Percentiles rank a stretch among this genome's conserved stretches.
Conservation (phyloP, 257 asterid genomes). For the Fraxinus excelsior region DNA sequence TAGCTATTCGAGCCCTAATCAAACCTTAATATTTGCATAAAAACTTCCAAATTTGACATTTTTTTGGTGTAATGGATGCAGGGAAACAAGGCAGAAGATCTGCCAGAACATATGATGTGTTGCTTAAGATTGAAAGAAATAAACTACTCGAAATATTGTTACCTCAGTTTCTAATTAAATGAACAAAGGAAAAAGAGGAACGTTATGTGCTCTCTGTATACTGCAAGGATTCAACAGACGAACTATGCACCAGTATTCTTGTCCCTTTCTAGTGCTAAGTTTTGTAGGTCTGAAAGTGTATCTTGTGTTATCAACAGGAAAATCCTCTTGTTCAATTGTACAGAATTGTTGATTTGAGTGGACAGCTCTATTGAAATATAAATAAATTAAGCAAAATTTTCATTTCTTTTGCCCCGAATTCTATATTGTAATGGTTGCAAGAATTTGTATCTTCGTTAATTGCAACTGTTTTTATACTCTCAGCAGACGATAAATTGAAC, state of each 20-base stretch:
- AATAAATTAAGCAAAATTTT: constrained; percentile 14
- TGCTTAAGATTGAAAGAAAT: constrained; percentile 79
- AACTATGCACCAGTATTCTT: neutral
- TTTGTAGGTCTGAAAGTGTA: constrained; percentile 8
- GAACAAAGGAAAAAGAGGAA: constrained; percentile 6
- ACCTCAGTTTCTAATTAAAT: constrained; percentile 51
- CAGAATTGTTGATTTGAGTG: constrained; percentile 31
- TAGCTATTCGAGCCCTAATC: constrained; percentile 23
- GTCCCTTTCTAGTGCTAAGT: neutral
- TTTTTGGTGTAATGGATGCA: constrained; percentile 34
- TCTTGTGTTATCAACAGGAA: constrained; percentile 9
- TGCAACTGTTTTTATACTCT: neutral
- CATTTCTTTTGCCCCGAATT: neutral
- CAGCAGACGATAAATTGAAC: neutral
- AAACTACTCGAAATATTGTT: constrained; percentile 57
- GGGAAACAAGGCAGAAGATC: constrained; percentile 90
- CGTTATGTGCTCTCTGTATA: neutral
- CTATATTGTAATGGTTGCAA: constrained; percentile 16
- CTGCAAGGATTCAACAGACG: constrained; percentile 16
- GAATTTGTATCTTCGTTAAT: constrained; percentile 9
- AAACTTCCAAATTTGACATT: constrained; percentile 12
- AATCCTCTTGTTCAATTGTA: constrained; percentile 24
- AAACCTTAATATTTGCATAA: neutral
- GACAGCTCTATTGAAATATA: constrained; percentile 31
- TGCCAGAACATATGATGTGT: constrained; percentile 82